phyloP scores from a whole-genome alignment of 176 grass and related monocot genomes.

The Zoysia pacifica region DNA sequence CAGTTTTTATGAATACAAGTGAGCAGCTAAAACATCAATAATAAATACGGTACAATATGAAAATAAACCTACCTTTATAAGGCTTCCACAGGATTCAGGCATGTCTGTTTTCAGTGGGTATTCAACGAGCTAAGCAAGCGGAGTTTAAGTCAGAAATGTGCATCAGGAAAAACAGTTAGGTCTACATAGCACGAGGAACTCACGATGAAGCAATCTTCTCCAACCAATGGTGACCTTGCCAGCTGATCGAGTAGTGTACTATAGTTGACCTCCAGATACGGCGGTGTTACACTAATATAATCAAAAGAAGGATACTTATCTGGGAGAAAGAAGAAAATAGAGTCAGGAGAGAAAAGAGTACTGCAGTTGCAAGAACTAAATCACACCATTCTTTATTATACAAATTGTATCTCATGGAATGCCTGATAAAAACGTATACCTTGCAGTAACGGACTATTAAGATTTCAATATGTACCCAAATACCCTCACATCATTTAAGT shows the following conservation, averaged over 20 bases:
- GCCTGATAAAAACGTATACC: background rate
- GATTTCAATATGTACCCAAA: conserved; percentile 10
- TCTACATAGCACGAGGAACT: conserved; percentile 41
- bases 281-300: conserved; percentile 5
- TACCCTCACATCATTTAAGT: conserved; percentile 8
- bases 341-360: conserved; percentile 16
- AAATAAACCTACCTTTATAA: conserved; percentile 59
- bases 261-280: too few species aligned
- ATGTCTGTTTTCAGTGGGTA: conserved; percentile 82
- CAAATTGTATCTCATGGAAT: background rate
- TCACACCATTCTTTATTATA: background rate
- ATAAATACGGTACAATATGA: background rate
- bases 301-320: conserved; percentile 74
- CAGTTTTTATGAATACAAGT: conserved; percentile 35
- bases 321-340: conserved; percentile 18
- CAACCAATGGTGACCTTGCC: too few species aligned
- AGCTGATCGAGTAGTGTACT: too few species aligned
- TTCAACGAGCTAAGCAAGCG: conserved; percentile 73
- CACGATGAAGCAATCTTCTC: conserved; percentile 86
- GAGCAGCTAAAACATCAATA: background rate
- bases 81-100: conserved; percentile 74
- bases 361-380: background rate
- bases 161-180: conserved; percentile 16
- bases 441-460: background rate
- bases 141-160: conserved; percentile 38